Evolutionary conservation across 2,329 filamentous ascomycete genomes (phyloP), one percentile per base, ranked within the genome.

Genomic region (Chalaropsis ovoidea): DNA sequence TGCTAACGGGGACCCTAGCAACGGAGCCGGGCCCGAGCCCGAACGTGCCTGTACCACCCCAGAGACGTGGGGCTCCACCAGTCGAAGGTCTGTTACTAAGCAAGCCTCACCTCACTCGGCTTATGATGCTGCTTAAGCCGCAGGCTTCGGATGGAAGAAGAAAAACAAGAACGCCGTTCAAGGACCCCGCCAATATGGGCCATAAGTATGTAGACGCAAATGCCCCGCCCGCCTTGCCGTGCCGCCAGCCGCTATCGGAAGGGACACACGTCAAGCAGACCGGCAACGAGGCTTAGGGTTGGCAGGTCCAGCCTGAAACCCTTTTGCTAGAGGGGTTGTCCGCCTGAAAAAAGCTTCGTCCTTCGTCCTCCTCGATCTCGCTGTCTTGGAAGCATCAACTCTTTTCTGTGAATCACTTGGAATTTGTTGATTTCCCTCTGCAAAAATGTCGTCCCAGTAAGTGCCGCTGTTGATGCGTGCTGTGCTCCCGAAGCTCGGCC

Each of bases 361-460:
- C 15, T 24, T n/a, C n/a, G 41, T 3, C 35, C 10, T 61, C 58
- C 19, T 49, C 15, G 39, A 1, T 47, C 61, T 49, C 22, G 1
- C 31, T 41, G 58, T 61, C 24, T 63, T 63, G 27, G 10, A 47
- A 52, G 22, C 58, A 58, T 49, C 63, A 61, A 15, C 24, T n/a
- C 8, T 62, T 63, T 65, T 64, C 31, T 58, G 49, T 52, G 19
- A 39, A 47, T 39, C 19, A 52, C 27, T 62, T 42, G 11, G 27
- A 52, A 43, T 62, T 42, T 6, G 27, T 63, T 35, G 24, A 39
- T 61, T 19, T 56, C 22, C 31, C 24, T 42, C 15, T 35, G n/a
- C 43, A 45, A 68, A 61, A 63, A 70, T 70, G 69, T 65, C 68
- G 68, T 60, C 67, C n/a, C 22, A 68, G 65, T 65, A 64, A 60